Percentiles rank a stretch among this genome's conserved stretches.
Conservation (phyloP, 2,329 filamentous ascomycete species). For the Fusarium oxysporum region DNA sequence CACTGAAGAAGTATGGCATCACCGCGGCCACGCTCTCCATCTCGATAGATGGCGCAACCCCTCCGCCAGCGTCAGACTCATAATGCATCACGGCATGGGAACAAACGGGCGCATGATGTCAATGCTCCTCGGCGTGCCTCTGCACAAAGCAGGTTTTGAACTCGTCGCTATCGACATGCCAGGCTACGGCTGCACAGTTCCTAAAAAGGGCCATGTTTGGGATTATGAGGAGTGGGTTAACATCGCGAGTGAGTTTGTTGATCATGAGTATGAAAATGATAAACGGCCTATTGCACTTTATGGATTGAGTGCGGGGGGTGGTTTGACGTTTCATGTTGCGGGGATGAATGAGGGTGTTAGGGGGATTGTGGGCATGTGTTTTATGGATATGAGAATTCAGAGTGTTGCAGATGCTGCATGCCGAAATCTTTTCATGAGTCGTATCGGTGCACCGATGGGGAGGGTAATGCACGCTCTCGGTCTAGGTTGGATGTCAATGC, state of each 20-base stretch:
- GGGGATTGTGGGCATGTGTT: conserved; percentile 2
- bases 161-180: conserved; percentile 17
- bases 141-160: conserved; percentile 4
- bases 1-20: conserved; percentile 15
- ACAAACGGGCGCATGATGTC: conserved; percentile 24
- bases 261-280: not conserved
- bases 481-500: not conserved
- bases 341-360: not conserved
- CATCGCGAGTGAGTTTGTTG: not conserved
- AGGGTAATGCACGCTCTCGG: not conserved
- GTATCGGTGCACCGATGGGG: not conserved
- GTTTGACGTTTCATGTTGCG: not conserved
- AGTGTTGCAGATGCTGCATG: not conserved
- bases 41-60: conserved; percentile 18
- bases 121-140: conserved; percentile 12
- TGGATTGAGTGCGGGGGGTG: not conserved
- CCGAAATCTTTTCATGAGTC: conserved; percentile 15
- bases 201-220: not conserved
- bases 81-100: conserved; percentile 17
- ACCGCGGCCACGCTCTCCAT: conserved; percentile 5
- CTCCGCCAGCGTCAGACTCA: not conserved
- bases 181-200: conserved; percentile 2
- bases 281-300: not conserved
- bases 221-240: conserved; percentile 5
- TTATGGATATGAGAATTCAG: conserved; percentile 22